Percentiles rank a stretch among this genome's conserved stretches.
phyloP scores from a whole-genome alignment of 805 yeast species.

The Lachancea thermotolerans region DNA sequence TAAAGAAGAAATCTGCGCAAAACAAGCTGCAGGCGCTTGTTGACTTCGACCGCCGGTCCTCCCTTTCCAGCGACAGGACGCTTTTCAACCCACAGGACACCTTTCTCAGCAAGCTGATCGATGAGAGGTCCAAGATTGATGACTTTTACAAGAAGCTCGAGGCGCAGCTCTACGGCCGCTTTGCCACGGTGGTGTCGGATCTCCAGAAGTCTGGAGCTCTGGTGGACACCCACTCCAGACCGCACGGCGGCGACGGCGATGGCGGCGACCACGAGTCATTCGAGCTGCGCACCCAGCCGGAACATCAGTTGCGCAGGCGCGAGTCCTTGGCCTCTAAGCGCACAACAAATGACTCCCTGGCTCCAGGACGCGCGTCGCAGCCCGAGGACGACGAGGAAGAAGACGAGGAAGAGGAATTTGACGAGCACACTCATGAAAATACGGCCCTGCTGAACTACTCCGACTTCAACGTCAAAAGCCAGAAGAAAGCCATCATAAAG shows the following conservation, averaged over 20 bases:
- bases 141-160: slow-evolving; percentile 45
- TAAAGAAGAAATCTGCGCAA: not conserved
- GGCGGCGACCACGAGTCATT: not conserved
- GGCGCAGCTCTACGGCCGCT: slow-evolving; percentile 38
- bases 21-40: slow-evolving; percentile 3
- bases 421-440: slow-evolving; percentile 34
- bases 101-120: slow-evolving; percentile 40
- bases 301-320: slow-evolving; percentile 1
- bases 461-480: slow-evolving; percentile 43
- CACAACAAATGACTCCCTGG: not conserved
- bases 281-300: not conserved
- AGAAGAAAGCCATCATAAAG: slow-evolving; percentile 59
- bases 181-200: slow-evolving; percentile 42
- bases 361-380: slow-evolving; percentile 1
- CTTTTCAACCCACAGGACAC: slow-evolving; percentile 34
- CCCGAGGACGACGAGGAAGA: slow-evolving; percentile 26
- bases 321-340: slow-evolving; percentile 2
- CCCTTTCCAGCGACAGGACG: slow-evolving; percentile 24
- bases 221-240: not conserved
- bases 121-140: slow-evolving; percentile 48
- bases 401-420: slow-evolving; percentile 35
- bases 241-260: too few relatives aligned
- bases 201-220: slow-evolving; percentile 34
- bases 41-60: slow-evolving; percentile 15
- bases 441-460: slow-evolving; percentile 45